These are phyloP conservation scores for Zasmidium citrigriseum DNA, from an alignment of 2,329 filamentous ascomycete species.

Conservation along the genomic window DNA sequence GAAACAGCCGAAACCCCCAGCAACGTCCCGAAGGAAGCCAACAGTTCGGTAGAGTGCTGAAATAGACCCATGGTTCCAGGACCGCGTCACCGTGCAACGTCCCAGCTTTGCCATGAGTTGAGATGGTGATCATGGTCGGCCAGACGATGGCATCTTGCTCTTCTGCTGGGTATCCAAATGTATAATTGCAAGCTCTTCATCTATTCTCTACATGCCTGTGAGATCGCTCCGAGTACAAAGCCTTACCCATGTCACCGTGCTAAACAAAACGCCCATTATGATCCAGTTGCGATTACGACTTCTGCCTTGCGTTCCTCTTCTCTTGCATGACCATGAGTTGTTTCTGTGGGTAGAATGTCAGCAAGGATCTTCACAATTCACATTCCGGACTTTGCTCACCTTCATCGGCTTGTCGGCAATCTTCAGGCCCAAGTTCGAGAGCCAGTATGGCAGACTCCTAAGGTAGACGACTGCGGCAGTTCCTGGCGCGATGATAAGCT, in stretches of 20 bases:
- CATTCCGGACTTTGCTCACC: not conserved
- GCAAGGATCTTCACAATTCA: not conserved
- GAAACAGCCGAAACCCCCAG: not conserved
- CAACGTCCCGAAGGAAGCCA: not conserved
- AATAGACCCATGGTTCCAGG: not conserved
- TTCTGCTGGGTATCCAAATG: not conserved
- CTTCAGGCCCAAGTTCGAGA: conserved; percentile 1
- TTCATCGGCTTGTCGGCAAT: conserved; percentile 3
- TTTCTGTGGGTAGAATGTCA: not conserved
- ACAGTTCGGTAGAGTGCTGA: not conserved
- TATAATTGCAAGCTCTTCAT: not conserved
- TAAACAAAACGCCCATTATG: not conserved
- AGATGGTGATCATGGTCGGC: too few species aligned
- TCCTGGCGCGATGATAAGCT: conserved; percentile 40
- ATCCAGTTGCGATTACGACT: not conserved
- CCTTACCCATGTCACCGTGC: too few species aligned
- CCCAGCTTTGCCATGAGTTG: not conserved
- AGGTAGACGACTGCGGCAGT: conserved; percentile 5
- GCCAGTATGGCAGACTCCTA: conserved; percentile 9
- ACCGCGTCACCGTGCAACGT: not conserved
- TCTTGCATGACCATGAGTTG: not conserved
- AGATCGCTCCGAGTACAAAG: not conserved
- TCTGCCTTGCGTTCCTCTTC: not conserved
- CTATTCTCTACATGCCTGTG: not conserved
- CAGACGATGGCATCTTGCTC: too few species aligned